phyloP scores from a whole-genome alignment of 352 stramenopile species.

The Pythium coloratum region DNA sequence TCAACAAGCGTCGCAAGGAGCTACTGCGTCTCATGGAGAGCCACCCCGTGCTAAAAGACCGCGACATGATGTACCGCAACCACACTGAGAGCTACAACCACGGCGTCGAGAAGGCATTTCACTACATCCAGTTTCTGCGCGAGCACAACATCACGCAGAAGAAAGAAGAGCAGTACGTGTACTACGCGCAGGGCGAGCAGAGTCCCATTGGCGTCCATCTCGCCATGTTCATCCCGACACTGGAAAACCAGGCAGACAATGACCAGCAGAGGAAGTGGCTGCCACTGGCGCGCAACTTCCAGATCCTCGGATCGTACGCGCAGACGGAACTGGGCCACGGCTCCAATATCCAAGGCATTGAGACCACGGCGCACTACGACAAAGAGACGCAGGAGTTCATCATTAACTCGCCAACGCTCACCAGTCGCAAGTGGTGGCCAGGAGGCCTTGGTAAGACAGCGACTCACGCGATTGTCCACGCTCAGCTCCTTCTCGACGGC shows the following conservation, averaged over 20 bases:
- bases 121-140: conserved; percentile 28
- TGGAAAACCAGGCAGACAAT: conserved; percentile 60
- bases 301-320: conserved; percentile 89
- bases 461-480: conserved; percentile 93
- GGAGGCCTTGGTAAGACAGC: conserved; percentile 89
- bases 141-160: conserved; percentile 31
- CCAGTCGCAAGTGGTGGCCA: conserved; percentile 96
- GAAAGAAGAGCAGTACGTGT: conserved; percentile 25
- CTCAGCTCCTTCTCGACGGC: conserved; percentile 58
- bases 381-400: conserved; percentile 90
- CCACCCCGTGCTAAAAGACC: conserved; percentile 34
- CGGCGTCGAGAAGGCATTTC: conserved; percentile 31
- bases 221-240: conserved; percentile 60
- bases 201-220: conserved; percentile 47
- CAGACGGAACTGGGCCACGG: conserved; percentile 96
- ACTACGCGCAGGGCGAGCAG: conserved; percentile 37
- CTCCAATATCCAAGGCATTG: conserved; percentile 88
- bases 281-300: conserved; percentile 50
- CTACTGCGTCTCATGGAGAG: conserved; percentile 31
- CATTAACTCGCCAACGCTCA: conserved; percentile 94
- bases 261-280: conserved; percentile 65
- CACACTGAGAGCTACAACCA: conserved; percentile 35
- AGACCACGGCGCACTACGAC: conserved; percentile 93
- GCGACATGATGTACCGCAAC: conserved; percentile 33
- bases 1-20: conserved; percentile 47